Evolutionary conservation across 2,329 filamentous ascomycete species (phyloP).

Genomic region (Cordyceps cateniannulata): DNA sequence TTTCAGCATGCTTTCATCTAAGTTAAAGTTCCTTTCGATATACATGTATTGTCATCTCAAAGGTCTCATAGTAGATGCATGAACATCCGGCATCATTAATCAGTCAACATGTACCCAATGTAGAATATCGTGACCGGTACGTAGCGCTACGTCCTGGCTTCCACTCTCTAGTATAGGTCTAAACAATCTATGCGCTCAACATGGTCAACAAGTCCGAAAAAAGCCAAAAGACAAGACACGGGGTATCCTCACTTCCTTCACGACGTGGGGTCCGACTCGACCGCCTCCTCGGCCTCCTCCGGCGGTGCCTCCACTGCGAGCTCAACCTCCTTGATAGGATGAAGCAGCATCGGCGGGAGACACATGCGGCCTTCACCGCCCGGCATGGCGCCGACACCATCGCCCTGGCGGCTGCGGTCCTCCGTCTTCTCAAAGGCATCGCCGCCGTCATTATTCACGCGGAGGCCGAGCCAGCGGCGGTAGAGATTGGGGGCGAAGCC

Average conservation of each 20-base stretch:
- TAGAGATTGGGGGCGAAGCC: constrained; percentile 78
- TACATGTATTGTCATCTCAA: neutral
- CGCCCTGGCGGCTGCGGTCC: constrained; percentile 45
- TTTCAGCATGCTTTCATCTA: neutral
- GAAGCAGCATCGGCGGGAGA: constrained; percentile 79
- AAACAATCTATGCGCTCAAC: neutral
- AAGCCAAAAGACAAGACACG: neutral
- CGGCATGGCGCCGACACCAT: constrained; percentile 45
- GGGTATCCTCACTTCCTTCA: constrained; percentile 13
- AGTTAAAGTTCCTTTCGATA: neutral
- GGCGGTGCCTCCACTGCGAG: constrained; percentile 54
- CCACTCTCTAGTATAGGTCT: neutral
- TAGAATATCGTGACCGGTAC: too few relatives aligned
- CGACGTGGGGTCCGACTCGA: constrained; percentile 40
- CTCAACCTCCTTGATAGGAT: constrained; percentile 77
- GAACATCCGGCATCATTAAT: neutral
- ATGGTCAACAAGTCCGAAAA: constrained; percentile 2
- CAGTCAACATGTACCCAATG: neutral
- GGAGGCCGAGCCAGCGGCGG: constrained; percentile 77
- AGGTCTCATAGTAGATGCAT: neutral
- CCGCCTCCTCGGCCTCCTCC: constrained; percentile 35
- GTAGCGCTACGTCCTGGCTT: neutral
- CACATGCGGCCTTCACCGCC: constrained; percentile 83
- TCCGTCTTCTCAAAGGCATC: constrained; percentile 64
- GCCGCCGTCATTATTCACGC: constrained; percentile 71